Evolutionary conservation across 1,284 basidiomycete genomes (phyloP), one percentile per base, ranked within the genome.

Genomic region (Ceratobasidium sp.): DNA sequence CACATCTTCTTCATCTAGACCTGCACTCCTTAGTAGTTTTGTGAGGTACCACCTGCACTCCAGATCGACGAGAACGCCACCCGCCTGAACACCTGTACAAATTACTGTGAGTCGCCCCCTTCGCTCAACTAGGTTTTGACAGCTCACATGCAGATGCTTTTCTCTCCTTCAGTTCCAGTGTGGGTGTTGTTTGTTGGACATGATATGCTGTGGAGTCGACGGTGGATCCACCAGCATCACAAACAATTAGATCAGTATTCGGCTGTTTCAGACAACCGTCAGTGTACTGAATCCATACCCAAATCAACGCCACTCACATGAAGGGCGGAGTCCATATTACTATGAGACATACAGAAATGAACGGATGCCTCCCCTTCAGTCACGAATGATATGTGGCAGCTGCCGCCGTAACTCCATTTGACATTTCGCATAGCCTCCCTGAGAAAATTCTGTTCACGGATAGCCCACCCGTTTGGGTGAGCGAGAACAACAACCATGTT

Each of bases 281-380:
- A 38, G 35, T 38, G 11, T 5, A 26, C 44, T 14, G 44, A 63
- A 26, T 21, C n/a, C 14, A 28, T 0, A 13, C 47, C 18, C 2
- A 21, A 18, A 55, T 2, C 14, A 55, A 41, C 7, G 23, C 26
- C 23, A 35, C 46, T n/a, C 23, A 66, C 54, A 5, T 38, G 8
- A 6, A 64, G 43, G 8, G 44, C 13, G n/a, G 23, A 14, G 18
- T 16, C 5, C 6, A 41, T 75, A 26, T 11, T 59, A 32, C 26
- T 26, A 46, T 21, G 58, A 5, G 8, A 52, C 44, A 38, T 61
- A 18, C 61, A 71, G 28, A 73, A 76, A 47, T 76, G 75, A 4
- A 76, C 73, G 0, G 72, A 72, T 4, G 75, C 75, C 26, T 76
- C 75, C 1, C 55, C 75, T 43, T 76, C 75, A 9, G 59, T 66